Percentiles rank a stretch among this genome's conserved stretches.
Conservation (phyloP, 2,329 filamentous ascomycete species). For the Xylariales sp. region DNA sequence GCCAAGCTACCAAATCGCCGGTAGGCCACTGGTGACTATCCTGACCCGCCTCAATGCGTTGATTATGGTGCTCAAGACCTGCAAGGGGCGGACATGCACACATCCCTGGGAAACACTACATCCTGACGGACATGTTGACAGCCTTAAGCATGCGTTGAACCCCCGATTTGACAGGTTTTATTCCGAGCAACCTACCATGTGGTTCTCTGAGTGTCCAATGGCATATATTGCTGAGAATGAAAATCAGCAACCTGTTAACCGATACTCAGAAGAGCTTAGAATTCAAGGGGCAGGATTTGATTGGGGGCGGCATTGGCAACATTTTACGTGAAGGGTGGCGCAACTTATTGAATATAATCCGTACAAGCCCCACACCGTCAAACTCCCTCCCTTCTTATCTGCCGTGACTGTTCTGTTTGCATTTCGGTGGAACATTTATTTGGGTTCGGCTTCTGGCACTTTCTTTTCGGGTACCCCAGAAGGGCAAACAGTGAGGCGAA, state of each 20-base stretch:
- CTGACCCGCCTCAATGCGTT: conserved; percentile 49
- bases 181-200: conserved; percentile 20
- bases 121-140: conserved; percentile 45
- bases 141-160: conserved; percentile 44
- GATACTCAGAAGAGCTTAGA: too few relatives aligned
- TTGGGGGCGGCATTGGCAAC: too few relatives aligned
- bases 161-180: conserved; percentile 51
- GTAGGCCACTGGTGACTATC: conserved; percentile 28
- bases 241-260: neutral
- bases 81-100: conserved; percentile 47
- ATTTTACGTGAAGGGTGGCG: too few relatives aligned
- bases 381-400: too few relatives aligned
- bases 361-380: too few relatives aligned
- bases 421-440: too few relatives aligned
- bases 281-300: too few relatives aligned
- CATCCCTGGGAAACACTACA: conserved; percentile 55
- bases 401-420: too few relatives aligned
- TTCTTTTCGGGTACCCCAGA: too few relatives aligned
- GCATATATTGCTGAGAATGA: neutral
- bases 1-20: conserved; percentile 24
- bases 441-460: too few relatives aligned
- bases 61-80: conserved; percentile 57
- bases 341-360: too few relatives aligned
- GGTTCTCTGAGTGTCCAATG: neutral
- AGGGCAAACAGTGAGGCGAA: too few relatives aligned